Base-by-base conservation (phyloP, 257 asterid genomes). In the Solanum arcanum region DNA sequence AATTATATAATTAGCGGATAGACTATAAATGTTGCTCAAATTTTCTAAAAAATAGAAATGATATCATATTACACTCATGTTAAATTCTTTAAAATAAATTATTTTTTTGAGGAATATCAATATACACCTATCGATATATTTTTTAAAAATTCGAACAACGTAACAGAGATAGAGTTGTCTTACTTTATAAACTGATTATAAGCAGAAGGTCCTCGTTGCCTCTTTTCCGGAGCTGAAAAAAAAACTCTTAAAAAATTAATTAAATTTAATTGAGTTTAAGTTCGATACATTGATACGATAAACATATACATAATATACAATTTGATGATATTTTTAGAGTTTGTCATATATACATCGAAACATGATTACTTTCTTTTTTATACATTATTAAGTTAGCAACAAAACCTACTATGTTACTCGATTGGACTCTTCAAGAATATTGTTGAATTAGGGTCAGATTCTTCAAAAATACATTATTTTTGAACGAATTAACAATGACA, bases 111-210 rank as follows among this genome's bases (percentile, higher is more conserved):
- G 39, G 39, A 37, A 5, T 37, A 37, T 37, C 7, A 37, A 37
- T 37, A 6, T 6, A 37, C 7, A 37, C 1, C 7, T 18, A 52
- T 1, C 3, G 10, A 52, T 52, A 52, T 10, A 0, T 14, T 66
- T 66, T 68, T 14, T 3, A 14, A 69, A 18, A 69, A 9, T 69
- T 3, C 23, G 21, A 69, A 3, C 44, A 33, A 33, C 13, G 1
- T 70, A 16, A 21, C 9, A 9, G 5, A 83, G 39, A 13, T 14
- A 83, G 1, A 83, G 27, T n/a, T 37, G 39, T n/a, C 70, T 88
- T 93, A 95, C 98, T 94, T 95, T 89, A 95, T 95, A 94, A 95
- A 95, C 91, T 94, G 98, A 89, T 95, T 95, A 91, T 95, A 95
- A 27, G 98, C 98, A 69, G 98, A 95, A 39, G 98, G 98, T 46